These are phyloP conservation scores for Bruguiera gymnorhiza DNA, from an alignment of 345 rosid genomes.

Conservation along the genomic window DNA sequence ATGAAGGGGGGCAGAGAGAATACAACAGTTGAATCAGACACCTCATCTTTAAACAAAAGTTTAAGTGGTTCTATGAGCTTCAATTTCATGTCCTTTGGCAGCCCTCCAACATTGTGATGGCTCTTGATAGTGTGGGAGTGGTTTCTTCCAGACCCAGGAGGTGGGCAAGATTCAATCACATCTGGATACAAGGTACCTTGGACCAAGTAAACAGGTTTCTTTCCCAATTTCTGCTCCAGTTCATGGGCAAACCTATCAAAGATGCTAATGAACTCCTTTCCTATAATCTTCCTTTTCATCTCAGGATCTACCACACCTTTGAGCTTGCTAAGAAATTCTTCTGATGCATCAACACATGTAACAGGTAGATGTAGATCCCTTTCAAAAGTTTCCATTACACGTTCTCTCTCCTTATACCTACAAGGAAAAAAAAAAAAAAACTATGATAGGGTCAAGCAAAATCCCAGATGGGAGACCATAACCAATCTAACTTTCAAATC, in stretches of 20 bases:
- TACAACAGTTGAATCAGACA: slow-evolving; percentile 15
- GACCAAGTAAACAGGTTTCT: slow-evolving; percentile 74
- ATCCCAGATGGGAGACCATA: not conserved
- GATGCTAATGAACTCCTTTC: slow-evolving; percentile 78
- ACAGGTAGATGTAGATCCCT: slow-evolving; percentile 87
- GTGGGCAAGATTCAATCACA: slow-evolving; percentile 98
- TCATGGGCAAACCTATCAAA: slow-evolving; percentile 78
- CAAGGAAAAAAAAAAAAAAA: slow-evolving; percentile 9
- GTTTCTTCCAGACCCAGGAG: slow-evolving; percentile 86
- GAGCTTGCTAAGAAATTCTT: slow-evolving; percentile 73
- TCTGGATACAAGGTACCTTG: slow-evolving; percentile 98
- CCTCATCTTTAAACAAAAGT: slow-evolving; percentile 98
- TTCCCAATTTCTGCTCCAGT: slow-evolving; percentile 73
- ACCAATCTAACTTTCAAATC: not conserved
- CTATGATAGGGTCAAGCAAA: not conserved
- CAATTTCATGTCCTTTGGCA: slow-evolving; percentile 94
- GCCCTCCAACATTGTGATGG: slow-evolving; percentile 99
- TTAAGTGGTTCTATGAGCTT: slow-evolving; percentile 97
- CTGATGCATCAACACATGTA: slow-evolving; percentile 75
- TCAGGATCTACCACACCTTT: slow-evolving; percentile 94
- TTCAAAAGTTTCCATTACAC: slow-evolving; percentile 87
- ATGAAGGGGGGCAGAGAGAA: not conserved
- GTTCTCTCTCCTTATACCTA: slow-evolving; percentile 90
- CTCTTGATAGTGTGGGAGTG: slow-evolving; percentile 98
- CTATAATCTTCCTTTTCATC: slow-evolving; percentile 85